phyloP scores from a whole-genome alignment of 352 stramenopile genomes.

The Hyaloperonospora brassicae region DNA sequence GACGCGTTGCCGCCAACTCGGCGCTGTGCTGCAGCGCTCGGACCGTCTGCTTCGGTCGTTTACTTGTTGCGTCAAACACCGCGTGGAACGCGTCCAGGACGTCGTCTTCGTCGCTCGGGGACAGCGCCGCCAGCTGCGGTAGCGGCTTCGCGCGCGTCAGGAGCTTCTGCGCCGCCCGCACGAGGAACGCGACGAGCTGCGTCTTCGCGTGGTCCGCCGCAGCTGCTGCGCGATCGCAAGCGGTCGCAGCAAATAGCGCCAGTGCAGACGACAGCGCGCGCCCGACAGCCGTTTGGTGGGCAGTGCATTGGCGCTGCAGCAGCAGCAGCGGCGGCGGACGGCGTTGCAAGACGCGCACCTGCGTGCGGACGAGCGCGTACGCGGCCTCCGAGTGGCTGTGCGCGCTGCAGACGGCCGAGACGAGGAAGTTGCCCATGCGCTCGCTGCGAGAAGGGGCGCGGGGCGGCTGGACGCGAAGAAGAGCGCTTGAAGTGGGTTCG shows the following conservation, averaged over 20 bases:
- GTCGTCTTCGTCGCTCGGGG: slow-evolving; percentile 15
- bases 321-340: slow-evolving; percentile 13
- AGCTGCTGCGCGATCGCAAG: slow-evolving; percentile 18
- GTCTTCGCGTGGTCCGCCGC: slow-evolving; percentile 11
- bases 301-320: slow-evolving; percentile 21
- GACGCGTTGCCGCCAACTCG: not conserved
- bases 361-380: slow-evolving; percentile 20
- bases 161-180: slow-evolving; percentile 31
- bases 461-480: too few species aligned
- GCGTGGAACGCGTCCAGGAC: slow-evolving; percentile 31
- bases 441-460: too few species aligned
- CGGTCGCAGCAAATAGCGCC: slow-evolving; percentile 17
- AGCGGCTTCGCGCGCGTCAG: slow-evolving; percentile 11
- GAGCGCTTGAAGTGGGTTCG: too few species aligned
- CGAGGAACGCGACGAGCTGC: slow-evolving; percentile 21
- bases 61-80: slow-evolving; percentile 20
- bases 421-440: slow-evolving; percentile 27
- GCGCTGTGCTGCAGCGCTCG: slow-evolving; percentile 14
- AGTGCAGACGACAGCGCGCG: slow-evolving; percentile 19
- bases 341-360: slow-evolving; percentile 13
- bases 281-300: slow-evolving; percentile 25
- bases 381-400: slow-evolving; percentile 25
- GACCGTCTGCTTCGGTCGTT: slow-evolving; percentile 11
- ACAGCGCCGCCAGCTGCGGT: slow-evolving; percentile 2
- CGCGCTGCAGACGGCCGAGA: slow-evolving; percentile 23